Evolutionary conservation across 2,329 filamentous ascomycete species (phyloP).

Genomic region (Boeremia exigua): DNA sequence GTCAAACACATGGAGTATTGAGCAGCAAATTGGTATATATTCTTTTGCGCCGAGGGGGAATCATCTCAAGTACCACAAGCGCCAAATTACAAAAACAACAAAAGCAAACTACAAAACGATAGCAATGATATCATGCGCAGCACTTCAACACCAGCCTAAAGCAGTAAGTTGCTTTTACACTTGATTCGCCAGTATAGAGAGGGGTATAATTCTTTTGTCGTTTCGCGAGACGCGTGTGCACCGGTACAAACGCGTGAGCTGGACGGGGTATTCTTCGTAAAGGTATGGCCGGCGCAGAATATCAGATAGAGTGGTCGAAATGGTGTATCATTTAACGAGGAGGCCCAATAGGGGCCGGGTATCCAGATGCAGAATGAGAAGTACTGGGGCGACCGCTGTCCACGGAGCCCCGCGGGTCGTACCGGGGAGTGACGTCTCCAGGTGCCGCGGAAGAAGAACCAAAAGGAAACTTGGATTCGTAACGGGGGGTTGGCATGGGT

Average conservation of each 20-base stretch:
- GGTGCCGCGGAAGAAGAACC: slow-evolving; percentile 60
- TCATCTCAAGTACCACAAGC: slow-evolving; percentile 40
- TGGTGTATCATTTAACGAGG: slow-evolving; percentile 72
- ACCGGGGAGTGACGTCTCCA: slow-evolving; percentile 83
- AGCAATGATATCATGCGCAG: slow-evolving; percentile 26
- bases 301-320: slow-evolving; percentile 37
- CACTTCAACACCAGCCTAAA: slow-evolving; percentile 34
- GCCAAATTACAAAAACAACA: slow-evolving; percentile 28
- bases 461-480: slow-evolving; percentile 69
- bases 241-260: slow-evolving; percentile 32
- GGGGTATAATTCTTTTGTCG: slow-evolving; percentile 52
- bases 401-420: slow-evolving; percentile 81
- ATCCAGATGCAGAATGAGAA: slow-evolving; percentile 97
- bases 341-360: slow-evolving; percentile 89
- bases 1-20: slow-evolving; percentile 6
- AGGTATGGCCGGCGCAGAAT: slow-evolving; percentile 42
- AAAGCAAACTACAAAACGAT: slow-evolving; percentile 22
- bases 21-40: slow-evolving; percentile 52
- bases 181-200: slow-evolving; percentile 40
- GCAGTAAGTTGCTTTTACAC: slow-evolving; percentile 40
- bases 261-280: slow-evolving; percentile 45
- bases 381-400: slow-evolving; percentile 92
- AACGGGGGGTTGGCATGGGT: slow-evolving; percentile 46
- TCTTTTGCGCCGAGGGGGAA: slow-evolving; percentile 50
- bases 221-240: slow-evolving; percentile 33